Evolutionary conservation across 2,329 filamentous ascomycete species (phyloP), one percentile per base, ranked within the genome.

Genomic region (Xylariaceae sp.): DNA sequence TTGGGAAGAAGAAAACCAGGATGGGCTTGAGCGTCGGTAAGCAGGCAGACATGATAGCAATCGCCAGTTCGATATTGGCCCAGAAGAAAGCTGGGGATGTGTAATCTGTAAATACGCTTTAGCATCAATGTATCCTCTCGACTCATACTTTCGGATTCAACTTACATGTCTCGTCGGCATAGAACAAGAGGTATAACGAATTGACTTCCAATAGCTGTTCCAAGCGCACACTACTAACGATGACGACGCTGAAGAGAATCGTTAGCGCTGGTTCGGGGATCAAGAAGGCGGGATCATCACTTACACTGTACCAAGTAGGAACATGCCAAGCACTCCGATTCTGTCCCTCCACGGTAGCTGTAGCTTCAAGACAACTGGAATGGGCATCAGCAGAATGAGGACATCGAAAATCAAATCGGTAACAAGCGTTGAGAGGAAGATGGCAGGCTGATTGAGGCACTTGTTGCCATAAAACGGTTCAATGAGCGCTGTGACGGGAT

Each of bases 91-190:
- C 55, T 0, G 58, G 57, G 2, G 57, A 56, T 1, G 56, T 59
- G 29, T 60, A 59, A 27, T 60, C 58, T 59, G 21, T 7, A 42
- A 7, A 21, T 2, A 37, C 25, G 4, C 20, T 19, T 38, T 43
- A 40, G 23, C 32, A 16, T 37, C 34, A 19, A 6, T 17, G 12
- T 19, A 12, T 5, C 14, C 14, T 19, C 4, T 19, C 11, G 14
- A 17, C n/a, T 4, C 14, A 5, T 5, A 17, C 5, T 11, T 17
- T 37, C 16, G 11, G n/a, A 14, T 21, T 19, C 20, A 4, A 48
- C 56, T n/a, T 52, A 60, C 58, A 60, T 4, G 57, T 60, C 34
- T 57, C 55, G 11, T 60, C 55, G 38, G 56, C 53, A 14, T 51
- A 55, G 25, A 53, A 51, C 6, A 43, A 42, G 12, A 55, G 37